phyloP scores from a whole-genome alignment of 2,329 filamentous ascomycete genomes.

The Clarireedia sp. region DNA sequence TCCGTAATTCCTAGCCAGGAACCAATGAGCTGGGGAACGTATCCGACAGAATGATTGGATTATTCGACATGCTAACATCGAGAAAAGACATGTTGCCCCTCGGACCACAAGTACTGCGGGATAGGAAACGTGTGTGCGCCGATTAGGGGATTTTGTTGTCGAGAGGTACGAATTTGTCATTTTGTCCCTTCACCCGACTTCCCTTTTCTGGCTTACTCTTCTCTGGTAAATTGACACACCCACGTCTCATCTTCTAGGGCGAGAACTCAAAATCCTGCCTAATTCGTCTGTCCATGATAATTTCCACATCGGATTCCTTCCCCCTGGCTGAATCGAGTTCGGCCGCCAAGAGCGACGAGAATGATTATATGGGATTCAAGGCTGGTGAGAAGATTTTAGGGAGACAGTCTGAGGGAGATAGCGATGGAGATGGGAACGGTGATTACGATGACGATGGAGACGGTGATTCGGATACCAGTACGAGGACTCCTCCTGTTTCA shows the following conservation, averaged over 20 bases:
- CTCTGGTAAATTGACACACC: not conserved
- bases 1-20: too few species aligned
- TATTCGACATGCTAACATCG: not conserved
- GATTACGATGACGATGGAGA: not conserved
- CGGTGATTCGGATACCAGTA: not conserved
- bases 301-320: not conserved
- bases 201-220: not conserved
- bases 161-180: constrained; percentile 8
- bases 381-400: not conserved
- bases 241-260: not conserved
- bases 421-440: not conserved
- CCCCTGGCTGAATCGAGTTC: not conserved
- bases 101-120: constrained; percentile 17
- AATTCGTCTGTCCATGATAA: not conserved
- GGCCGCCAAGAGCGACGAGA: too few species aligned
- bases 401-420: not conserved
- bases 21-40: not conserved
- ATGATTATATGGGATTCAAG: not conserved
- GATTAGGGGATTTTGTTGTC: constrained; percentile 17
- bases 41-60: not conserved
- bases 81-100: constrained; percentile 16
- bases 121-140: constrained; percentile 16
- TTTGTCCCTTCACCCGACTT: not conserved
- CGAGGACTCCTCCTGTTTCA: too few species aligned
- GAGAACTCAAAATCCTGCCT: not conserved